A percentile compares a stretch with the other conserved stretches of the same genome.
These are phyloP conservation scores for Trypanosoma caninum DNA, from an alignment of 208 protist species.

Conservation along the genomic window DNA sequence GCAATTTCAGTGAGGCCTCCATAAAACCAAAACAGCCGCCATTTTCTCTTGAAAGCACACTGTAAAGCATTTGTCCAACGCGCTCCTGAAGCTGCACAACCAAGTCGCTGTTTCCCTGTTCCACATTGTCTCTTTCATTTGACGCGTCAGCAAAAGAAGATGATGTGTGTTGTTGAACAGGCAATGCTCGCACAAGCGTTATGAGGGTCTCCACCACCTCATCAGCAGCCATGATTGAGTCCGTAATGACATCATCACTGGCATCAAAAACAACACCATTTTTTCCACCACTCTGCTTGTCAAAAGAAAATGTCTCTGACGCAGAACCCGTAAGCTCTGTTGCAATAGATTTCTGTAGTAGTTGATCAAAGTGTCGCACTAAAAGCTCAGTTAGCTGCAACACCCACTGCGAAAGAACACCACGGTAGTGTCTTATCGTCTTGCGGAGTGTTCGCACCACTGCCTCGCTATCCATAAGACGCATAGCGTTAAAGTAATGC, in stretches of 20 bases:
- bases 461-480: slow-evolving; percentile 87
- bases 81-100: slow-evolving; percentile 62
- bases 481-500: slow-evolving; percentile 89
- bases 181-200: slow-evolving; percentile 69
- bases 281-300: background rate
- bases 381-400: slow-evolving; percentile 78
- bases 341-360: slow-evolving; percentile 41
- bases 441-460: slow-evolving; percentile 87
- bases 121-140: slow-evolving; percentile 13
- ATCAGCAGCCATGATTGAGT: slow-evolving; percentile 73
- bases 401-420: slow-evolving; percentile 86
- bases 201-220: slow-evolving; percentile 82
- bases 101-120: slow-evolving; percentile 26
- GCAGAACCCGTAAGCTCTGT: slow-evolving; percentile 3
- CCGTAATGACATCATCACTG: slow-evolving; percentile 36
- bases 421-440: slow-evolving; percentile 82
- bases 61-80: slow-evolving; percentile 68
- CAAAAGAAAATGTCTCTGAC: background rate
- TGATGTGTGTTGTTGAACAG: slow-evolving; percentile 5
- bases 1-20: slow-evolving; percentile 76
- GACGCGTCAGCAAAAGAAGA: background rate
- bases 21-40: slow-evolving; percentile 83
- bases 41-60: slow-evolving; percentile 57
- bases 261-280: background rate
- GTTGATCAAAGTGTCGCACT: slow-evolving; percentile 67